Base-by-base conservation (phyloP, 495 filamentous ascomycete species). In the Annulohypoxylon bovei region DNA sequence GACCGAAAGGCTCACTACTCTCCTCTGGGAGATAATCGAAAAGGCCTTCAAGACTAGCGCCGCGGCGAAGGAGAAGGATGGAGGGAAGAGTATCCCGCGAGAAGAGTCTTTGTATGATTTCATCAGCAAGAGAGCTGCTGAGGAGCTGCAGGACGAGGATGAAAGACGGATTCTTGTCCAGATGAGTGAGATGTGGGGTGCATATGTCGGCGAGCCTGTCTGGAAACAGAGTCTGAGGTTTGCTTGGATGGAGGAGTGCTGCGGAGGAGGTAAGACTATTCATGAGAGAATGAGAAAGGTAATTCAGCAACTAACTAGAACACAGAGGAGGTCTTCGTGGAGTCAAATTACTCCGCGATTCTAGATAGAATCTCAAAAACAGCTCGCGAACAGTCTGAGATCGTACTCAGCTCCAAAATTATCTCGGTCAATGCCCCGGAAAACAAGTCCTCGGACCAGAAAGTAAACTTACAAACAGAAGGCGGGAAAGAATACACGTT, bases 231-330 rank as follows among this genome's bases (percentile, higher is more conserved):
- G 90, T 77, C 71, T 94, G 61, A 90, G 86, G 67, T 92, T 89
- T 72, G 91, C 93, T 71, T 90, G 86, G 79, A 76, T 94, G 14
- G 92, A 93, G 72, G 90, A 92, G 73, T 90, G 88, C 52, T 86
- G 92, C 61, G 90, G 91, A 76, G 90, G 90, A 46, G 85, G 89
- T 88, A 75, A 68, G 86, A 81, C n/a, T 12, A 54, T 47, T 9
- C 16, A n/a, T n/a, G n/a, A 53, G 42, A 49, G 27, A 27, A 23
- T 40, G 7, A 32, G 6, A 35, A 11, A 52, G 47, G 12, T 12
- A 20, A 14, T 3, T 23, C n/a, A 58, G 18, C 20, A 20, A 23
- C 53, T 70, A 28, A 59, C 72, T 25, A 52, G 39, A 46, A 6
- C 5, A 7, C 32, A 63, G 64, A 90, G 89, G 87, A 73, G 91